A percentile compares a stretch with the other conserved stretches of the same genome.
Evolutionary conservation across 805 yeast species (phyloP).

Genomic region (Kurtzmaniella cleridarum): DNA sequence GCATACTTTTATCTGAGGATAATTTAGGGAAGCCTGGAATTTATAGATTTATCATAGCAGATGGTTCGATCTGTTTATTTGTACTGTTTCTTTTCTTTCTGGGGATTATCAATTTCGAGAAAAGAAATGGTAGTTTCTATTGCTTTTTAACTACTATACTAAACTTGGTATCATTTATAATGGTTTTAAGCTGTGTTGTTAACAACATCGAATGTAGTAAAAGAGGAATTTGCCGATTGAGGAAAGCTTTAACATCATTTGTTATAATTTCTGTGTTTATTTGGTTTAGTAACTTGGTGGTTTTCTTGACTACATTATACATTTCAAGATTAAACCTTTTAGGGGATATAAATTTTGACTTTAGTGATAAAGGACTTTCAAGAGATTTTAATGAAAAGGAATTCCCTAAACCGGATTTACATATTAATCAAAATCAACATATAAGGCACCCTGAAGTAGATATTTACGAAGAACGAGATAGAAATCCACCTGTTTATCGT

Average conservation of each 20-base stretch:
- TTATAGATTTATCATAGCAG: slow-evolving; percentile 34
- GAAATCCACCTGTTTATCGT: too few species aligned
- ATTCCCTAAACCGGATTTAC: background rate
- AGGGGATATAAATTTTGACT: slow-evolving; percentile 28
- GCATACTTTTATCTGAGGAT: slow-evolving; percentile 19
- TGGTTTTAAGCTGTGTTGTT: slow-evolving; percentile 21
- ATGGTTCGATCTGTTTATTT: slow-evolving; percentile 25
- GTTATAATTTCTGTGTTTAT: slow-evolving; percentile 32
- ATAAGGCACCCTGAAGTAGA: slow-evolving; percentile 1
- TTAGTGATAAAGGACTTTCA: slow-evolving; percentile 16
- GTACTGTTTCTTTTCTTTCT: slow-evolving; percentile 31
- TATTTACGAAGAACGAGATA: slow-evolving; percentile 1
- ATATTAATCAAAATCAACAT: background rate
- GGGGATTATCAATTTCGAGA: slow-evolving; percentile 34
- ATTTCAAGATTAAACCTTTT: slow-evolving; percentile 30
- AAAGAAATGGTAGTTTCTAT: slow-evolving; percentile 36
- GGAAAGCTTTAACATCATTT: slow-evolving; percentile 33
- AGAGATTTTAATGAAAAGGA: slow-evolving; percentile 3
- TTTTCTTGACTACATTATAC: slow-evolving; percentile 34
- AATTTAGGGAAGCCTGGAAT: slow-evolving; percentile 16
- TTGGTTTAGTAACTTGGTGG: slow-evolving; percentile 33
- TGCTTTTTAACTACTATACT: slow-evolving; percentile 29
- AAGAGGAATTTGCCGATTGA: slow-evolving; percentile 18
- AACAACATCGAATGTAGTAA: slow-evolving; percentile 18
- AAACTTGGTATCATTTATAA: slow-evolving; percentile 30